Conservation (phyloP, 352 stramenopile species). For the Blastocystis sp. region DNA sequence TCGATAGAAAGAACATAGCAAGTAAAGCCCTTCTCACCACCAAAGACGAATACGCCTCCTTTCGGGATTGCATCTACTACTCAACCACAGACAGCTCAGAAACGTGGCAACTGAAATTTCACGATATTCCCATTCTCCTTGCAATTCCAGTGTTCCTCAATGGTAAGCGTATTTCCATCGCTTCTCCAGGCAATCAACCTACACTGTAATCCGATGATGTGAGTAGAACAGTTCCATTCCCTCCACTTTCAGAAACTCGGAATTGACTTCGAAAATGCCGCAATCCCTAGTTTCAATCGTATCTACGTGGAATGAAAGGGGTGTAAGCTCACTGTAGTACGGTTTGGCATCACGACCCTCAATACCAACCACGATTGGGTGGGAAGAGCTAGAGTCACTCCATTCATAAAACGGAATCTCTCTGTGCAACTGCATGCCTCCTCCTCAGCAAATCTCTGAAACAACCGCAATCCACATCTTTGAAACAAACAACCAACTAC, state of each 20-base stretch:
- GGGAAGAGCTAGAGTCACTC: background rate
- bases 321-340: background rate
- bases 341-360: background rate
- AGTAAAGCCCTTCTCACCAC: background rate
- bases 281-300: background rate
- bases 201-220: background rate
- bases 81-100: background rate
- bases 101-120: background rate
- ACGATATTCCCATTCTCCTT: background rate
- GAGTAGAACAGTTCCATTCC: background rate
- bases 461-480: no score
- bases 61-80: background rate
- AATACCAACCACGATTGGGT: background rate
- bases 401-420: slow-evolving; percentile 16
- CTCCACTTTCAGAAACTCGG: background rate
- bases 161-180: background rate
- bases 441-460: no score
- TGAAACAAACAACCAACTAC: no score
- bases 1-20: background rate
- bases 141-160: background rate
- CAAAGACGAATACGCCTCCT: background rate
- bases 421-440: background rate
- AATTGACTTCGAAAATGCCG: background rate
- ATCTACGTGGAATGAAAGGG: background rate
- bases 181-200: slow-evolving; percentile 9